A percentile compares a stretch with the other conserved stretches of the same genome.
Conservation (phyloP, 352 stramenopile genomes). For the Phytophthora syringae region DNA sequence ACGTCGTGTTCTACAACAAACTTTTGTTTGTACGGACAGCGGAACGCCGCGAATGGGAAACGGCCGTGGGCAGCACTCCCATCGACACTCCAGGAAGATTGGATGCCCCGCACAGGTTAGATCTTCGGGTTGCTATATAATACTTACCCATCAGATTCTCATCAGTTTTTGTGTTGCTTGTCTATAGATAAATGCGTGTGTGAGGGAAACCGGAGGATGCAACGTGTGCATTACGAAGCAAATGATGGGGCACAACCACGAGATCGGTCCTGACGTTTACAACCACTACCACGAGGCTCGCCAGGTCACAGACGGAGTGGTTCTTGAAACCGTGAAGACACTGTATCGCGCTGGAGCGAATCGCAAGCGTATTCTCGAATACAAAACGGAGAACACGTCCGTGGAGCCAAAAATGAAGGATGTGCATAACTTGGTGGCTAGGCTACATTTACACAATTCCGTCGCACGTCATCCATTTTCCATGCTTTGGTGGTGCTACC, state of each 20-base stretch:
- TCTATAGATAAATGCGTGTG: slow-evolving; percentile 15
- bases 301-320: background rate
- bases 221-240: slow-evolving; percentile 4
- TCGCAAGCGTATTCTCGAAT: slow-evolving; percentile 13
- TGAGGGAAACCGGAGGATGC: slow-evolving; percentile 2
- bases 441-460: background rate
- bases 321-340: background rate
- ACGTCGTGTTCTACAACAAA: background rate
- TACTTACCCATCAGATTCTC: too few species aligned
- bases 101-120: slow-evolving; percentile 2
- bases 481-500: background rate
- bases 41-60: background rate
- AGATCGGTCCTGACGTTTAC: background rate
- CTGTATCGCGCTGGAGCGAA: slow-evolving; percentile 1
- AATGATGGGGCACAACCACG: slow-evolving; percentile 5
- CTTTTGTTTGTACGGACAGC: background rate
- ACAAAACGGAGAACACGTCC: slow-evolving; percentile 4
- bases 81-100: slow-evolving; percentile 10
- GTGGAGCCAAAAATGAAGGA: slow-evolving; percentile 7
- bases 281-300: slow-evolving; percentile 6
- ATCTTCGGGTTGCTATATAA: too few species aligned
- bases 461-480: background rate
- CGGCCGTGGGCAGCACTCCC: background rate
- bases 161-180: background rate
- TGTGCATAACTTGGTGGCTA: slow-evolving; percentile 5